phyloP scores from a whole-genome alignment of 768 basidiomycete genomes.

The Rhodosporidiobolus odoratus region DNA sequence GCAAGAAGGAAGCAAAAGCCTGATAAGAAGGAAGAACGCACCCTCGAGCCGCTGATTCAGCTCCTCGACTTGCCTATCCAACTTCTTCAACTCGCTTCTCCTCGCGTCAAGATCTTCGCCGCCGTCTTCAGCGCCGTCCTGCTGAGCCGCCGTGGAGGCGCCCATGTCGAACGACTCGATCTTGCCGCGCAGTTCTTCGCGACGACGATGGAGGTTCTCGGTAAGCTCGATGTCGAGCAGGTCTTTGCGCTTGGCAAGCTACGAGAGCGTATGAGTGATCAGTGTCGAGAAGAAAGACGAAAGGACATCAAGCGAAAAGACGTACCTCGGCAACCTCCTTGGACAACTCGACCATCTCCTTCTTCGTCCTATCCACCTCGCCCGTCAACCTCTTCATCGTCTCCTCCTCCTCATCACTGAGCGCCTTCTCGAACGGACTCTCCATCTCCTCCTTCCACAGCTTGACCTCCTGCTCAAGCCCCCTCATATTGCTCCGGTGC shows the following conservation, averaged over 20 bases:
- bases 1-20: neutral
- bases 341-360: slow-evolving; percentile 62
- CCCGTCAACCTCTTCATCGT: slow-evolving; percentile 63
- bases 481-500: slow-evolving; percentile 63
- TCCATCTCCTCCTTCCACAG: slow-evolving; percentile 63
- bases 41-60: slow-evolving; percentile 63
- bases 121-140: slow-evolving; percentile 51
- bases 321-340: slow-evolving; percentile 67
- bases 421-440: slow-evolving; percentile 66
- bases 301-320: slow-evolving; percentile 1
- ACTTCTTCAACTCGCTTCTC: slow-evolving; percentile 61
- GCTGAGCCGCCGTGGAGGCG: slow-evolving; percentile 27
- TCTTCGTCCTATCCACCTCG: slow-evolving; percentile 70
- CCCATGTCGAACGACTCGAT: slow-evolving; percentile 67
- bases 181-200: slow-evolving; percentile 69
- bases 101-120: slow-evolving; percentile 65
- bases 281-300: slow-evolving; percentile 13
- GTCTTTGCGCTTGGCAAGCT: slow-evolving; percentile 73
- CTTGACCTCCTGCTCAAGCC: slow-evolving; percentile 59
- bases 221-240: slow-evolving; percentile 85
- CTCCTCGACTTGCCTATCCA: slow-evolving; percentile 63
- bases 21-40: slow-evolving; percentile 42
- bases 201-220: slow-evolving; percentile 73
- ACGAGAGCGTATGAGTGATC: neutral
- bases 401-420: slow-evolving; percentile 67